Conservation (phyloP, 2,329 filamentous ascomycete genomes). For the Cytospora mali region DNA sequence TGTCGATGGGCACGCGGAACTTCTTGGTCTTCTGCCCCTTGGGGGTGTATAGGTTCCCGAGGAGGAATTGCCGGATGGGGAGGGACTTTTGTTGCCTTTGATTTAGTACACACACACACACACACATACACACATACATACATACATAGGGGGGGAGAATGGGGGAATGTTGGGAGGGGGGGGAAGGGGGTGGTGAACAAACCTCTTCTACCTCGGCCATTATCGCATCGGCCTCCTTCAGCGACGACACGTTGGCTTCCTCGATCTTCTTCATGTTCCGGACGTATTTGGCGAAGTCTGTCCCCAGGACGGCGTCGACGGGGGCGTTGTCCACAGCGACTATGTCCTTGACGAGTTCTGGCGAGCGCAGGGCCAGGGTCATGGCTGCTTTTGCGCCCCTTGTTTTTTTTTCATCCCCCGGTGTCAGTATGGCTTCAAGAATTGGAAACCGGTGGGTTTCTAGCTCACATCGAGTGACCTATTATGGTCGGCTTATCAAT, state of each 20-base stretch:
- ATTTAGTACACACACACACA: background rate
- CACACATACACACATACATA: no score
- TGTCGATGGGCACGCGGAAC: constrained; percentile 79
- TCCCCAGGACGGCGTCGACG: constrained; percentile 73
- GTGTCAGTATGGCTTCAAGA: background rate
- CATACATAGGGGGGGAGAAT: background rate
- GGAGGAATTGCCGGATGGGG: constrained; percentile 84
- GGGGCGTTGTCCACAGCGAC: constrained; percentile 92
- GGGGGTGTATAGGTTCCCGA: constrained; percentile 76
- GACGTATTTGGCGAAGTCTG: constrained; percentile 78
- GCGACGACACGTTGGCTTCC: constrained; percentile 64
- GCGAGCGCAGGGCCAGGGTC: constrained; percentile 75
- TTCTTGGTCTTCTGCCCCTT: constrained; percentile 56
- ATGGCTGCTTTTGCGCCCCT: constrained; percentile 93
- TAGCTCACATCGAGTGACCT: constrained; percentile 83
- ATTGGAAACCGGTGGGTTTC: background rate
- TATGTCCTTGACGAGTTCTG: constrained; percentile 68
- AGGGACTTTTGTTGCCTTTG: constrained; percentile 52
- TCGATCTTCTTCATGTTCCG: constrained; percentile 84
- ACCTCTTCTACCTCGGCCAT: constrained; percentile 73
- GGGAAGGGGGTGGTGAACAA: background rate
- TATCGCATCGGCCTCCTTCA: constrained; percentile 79
- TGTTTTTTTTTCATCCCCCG: background rate
- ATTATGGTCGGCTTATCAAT: constrained; percentile 77
- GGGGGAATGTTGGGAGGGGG: background rate